Evolutionary conservation across 345 rosid species (phyloP).

Genomic region (Clausena lansium): DNA sequence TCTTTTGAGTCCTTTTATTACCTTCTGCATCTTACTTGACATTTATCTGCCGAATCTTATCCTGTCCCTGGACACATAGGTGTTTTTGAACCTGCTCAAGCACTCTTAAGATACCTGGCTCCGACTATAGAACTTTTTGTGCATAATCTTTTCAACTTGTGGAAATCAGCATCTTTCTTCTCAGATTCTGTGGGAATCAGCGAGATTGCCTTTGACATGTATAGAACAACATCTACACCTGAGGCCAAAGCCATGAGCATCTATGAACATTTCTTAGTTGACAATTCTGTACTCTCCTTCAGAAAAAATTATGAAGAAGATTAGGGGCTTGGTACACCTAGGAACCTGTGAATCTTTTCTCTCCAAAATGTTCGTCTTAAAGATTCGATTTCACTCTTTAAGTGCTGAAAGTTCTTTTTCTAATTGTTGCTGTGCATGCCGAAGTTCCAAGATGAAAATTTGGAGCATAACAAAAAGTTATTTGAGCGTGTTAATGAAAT

Average conservation of each 20-base stretch:
- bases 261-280: neutral
- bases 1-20: neutral
- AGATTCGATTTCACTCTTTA: neutral
- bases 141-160: neutral
- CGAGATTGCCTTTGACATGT: neutral
- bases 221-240: neutral
- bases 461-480: constrained; percentile 42
- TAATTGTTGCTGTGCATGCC: constrained; percentile 35
- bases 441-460: constrained; percentile 60
- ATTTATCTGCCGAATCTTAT: too few species aligned
- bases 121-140: too few species aligned
- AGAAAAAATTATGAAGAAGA: neutral
- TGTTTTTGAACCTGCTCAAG: too few species aligned
- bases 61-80: too few species aligned
- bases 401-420: neutral
- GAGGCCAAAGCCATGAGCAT: neutral
- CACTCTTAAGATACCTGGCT: too few species aligned
- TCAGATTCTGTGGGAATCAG: neutral
- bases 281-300: neutral
- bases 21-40: neutral
- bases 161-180: neutral
- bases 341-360: neutral
- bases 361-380: neutral
- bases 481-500: constrained; percentile 47
- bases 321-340: neutral